Conservation (phyloP, 345 rosid species). For the Litchi chinensis region DNA sequence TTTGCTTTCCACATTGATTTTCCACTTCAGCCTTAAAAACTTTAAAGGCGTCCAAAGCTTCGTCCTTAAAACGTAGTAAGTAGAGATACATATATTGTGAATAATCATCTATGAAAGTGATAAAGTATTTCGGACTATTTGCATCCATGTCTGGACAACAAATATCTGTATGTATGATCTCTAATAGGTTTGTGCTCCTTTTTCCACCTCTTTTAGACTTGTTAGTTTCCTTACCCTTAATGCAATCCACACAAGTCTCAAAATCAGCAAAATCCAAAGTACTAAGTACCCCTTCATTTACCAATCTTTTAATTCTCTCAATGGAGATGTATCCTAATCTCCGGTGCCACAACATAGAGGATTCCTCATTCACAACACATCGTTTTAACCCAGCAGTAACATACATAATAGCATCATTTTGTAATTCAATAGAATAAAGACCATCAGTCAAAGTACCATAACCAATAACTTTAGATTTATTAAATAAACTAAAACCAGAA, state of each 20-base stretch:
- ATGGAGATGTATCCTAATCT: constrained; percentile 11
- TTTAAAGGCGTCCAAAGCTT: too few relatives aligned
- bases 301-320: constrained; percentile 10
- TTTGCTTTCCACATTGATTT: too few relatives aligned
- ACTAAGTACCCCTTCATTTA: background rate
- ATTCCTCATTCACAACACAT: background rate
- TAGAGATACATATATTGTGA: too few relatives aligned
- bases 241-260: background rate
- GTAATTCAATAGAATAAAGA: too few relatives aligned
- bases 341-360: background rate
- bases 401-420: background rate
- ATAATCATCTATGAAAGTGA: too few relatives aligned
- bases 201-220: background rate
- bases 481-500: too few relatives aligned
- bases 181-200: background rate
- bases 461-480: too few relatives aligned
- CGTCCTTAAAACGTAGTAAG: too few relatives aligned
- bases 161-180: background rate
- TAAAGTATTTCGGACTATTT: too few relatives aligned
- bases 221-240: background rate
- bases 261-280: background rate
- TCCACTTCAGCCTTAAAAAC: too few relatives aligned
- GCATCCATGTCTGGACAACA: background rate
- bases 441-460: too few relatives aligned
- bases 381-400: background rate